These are phyloP conservation scores for Lolium rigidum DNA, from an alignment of 176 grass and related monocot genomes.

Conservation along the genomic window DNA sequence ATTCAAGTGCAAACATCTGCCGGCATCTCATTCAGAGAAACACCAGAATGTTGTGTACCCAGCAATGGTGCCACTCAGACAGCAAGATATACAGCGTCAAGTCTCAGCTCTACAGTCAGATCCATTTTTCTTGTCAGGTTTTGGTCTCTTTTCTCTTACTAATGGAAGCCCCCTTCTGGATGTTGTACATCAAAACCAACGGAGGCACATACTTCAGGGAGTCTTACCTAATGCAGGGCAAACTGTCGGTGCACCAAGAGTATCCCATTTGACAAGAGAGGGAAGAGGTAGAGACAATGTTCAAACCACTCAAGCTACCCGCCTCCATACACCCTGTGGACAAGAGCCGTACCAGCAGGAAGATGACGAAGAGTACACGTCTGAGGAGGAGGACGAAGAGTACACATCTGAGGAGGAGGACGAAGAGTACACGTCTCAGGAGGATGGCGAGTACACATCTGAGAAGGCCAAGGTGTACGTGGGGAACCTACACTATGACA, in stretches of 20 bases:
- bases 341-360: background rate
- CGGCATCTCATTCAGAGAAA: conserved; percentile 51
- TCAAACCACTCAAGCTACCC: background rate
- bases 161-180: background rate
- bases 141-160: background rate
- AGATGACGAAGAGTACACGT: background rate
- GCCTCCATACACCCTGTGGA: background rate
- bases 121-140: conserved; percentile 9
- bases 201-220: background rate
- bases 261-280: background rate
- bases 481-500: conserved; percentile 4
- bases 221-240: background rate
- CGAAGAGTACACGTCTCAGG: too few species aligned
- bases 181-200: background rate
- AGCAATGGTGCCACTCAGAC: conserved; percentile 2
- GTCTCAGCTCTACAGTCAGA: conserved; percentile 25
- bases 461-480: background rate
- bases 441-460: background rate
- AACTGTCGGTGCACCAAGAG: background rate
- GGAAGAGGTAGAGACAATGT: background rate
- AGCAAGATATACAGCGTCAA: conserved; percentile 39
- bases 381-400: background rate
- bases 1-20: conserved; percentile 38
- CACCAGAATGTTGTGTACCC: conserved; percentile 25
- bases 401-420: background rate